Conservation (phyloP, 306 rosid genomes). For the Sesbania bispinosa region DNA sequence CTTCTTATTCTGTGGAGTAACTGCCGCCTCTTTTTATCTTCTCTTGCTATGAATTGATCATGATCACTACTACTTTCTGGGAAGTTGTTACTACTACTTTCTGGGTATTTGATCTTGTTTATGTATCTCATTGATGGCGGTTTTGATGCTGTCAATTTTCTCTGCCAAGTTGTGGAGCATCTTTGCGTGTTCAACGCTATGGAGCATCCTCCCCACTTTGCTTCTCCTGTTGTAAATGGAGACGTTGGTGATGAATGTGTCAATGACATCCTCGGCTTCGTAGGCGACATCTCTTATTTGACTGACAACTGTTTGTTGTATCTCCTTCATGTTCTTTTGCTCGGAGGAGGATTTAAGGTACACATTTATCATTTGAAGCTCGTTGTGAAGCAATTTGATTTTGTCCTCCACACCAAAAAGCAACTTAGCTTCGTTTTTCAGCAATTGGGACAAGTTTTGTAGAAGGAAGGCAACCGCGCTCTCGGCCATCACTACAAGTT, state of each 20-base stretch:
- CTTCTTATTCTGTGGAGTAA: neutral
- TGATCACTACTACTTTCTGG: neutral
- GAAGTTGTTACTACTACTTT: too few relatives aligned
- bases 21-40: neutral
- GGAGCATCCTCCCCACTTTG: neutral
- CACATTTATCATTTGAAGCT: neutral
- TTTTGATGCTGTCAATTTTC: neutral
- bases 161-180: neutral
- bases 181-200: neutral
- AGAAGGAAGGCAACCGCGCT: constrained; percentile 6
- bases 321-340: neutral
- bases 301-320: neutral
- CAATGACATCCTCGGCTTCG: constrained; percentile 23
- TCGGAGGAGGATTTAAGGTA: too few relatives aligned
- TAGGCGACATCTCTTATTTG: constrained; percentile 9
- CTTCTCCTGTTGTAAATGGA: neutral
- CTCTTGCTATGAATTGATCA: neutral
- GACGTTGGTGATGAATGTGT: neutral
- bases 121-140: neutral
- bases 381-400: neutral
- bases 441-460: constrained; percentile 13
- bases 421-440: too few relatives aligned
- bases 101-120: neutral
- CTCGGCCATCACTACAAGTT: neutral
- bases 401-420: constrained; percentile 10